Evolutionary conservation across 176 grass and related monocot species (phyloP).

Genomic region (Oryza officinalis): DNA sequence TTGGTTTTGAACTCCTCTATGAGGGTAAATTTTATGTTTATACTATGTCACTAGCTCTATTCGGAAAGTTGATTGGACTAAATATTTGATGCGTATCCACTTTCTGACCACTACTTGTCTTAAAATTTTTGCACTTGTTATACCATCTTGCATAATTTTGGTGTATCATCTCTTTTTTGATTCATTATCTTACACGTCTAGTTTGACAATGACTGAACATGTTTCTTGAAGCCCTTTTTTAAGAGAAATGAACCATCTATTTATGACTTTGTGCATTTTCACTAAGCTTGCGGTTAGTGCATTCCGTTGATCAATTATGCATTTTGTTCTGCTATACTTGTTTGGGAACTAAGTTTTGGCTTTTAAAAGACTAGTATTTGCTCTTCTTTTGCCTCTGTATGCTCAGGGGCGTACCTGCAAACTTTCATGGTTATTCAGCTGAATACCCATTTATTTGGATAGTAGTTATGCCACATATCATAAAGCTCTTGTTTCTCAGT

Average conservation of each 20-base stretch:
- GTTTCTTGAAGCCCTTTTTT: background rate
- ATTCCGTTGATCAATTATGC: background rate
- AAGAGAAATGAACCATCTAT: background rate
- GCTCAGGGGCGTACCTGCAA: background rate
- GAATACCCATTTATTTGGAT: too few relatives aligned
- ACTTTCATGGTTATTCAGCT: too few relatives aligned
- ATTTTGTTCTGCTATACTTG: conserved; percentile 15
- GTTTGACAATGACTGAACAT: background rate
- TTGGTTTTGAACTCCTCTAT: background rate
- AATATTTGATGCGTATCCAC: background rate
- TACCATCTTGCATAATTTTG: background rate
- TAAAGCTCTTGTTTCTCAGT: too few relatives aligned
- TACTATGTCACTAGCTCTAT: background rate
- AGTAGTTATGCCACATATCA: too few relatives aligned
- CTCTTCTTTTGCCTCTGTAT: conserved; percentile 29
- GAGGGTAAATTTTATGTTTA: background rate
- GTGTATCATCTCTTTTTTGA: background rate
- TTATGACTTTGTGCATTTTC: background rate
- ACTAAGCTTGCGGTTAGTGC: background rate
- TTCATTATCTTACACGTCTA: background rate
- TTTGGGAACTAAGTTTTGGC: conserved; percentile 7
- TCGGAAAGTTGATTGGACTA: background rate
- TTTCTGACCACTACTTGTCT: background rate
- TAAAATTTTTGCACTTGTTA: background rate
- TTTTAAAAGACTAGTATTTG: background rate